These are phyloP conservation scores for Macrolepiota albuminosa DNA, from an alignment of 768 basidiomycete genomes.

Conservation along the genomic window DNA sequence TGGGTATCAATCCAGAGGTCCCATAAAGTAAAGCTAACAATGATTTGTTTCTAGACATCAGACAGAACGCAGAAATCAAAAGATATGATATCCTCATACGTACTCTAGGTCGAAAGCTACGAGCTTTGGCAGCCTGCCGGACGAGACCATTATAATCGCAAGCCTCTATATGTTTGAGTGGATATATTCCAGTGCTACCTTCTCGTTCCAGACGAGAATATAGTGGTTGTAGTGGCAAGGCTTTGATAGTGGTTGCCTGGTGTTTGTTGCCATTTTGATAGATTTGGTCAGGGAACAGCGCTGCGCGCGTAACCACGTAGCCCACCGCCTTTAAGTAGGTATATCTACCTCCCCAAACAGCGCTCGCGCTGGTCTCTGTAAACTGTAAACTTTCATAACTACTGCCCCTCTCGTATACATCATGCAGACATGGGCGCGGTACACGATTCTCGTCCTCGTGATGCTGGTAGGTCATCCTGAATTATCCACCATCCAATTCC, in stretches of 20 bases:
- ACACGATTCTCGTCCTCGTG: constrained; percentile 13
- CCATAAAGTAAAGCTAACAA: constrained; percentile 76
- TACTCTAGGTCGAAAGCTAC: constrained; percentile 84
- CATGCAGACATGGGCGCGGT: constrained; percentile 18
- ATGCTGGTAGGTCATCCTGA: constrained; percentile 14
- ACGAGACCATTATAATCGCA: constrained; percentile 2
- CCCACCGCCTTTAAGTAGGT: not conserved
- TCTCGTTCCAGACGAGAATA: not conserved
- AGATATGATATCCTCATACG: constrained; percentile 4
- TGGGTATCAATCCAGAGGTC: constrained; percentile 85
- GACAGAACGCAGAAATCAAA: not conserved
- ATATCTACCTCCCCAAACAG: not conserved
- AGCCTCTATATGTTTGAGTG: not conserved
- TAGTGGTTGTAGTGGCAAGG: not conserved
- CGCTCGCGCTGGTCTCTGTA: not conserved
- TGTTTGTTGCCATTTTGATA: not conserved
- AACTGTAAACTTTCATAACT: not conserved
- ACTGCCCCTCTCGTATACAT: not conserved
- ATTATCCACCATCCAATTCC: not conserved
- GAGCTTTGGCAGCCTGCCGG: constrained; percentile 41
- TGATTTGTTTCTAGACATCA: constrained; percentile 1
- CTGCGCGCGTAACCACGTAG: not conserved
- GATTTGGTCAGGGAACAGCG: not conserved
- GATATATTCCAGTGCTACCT: not conserved
- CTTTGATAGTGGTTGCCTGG: not conserved